Base-by-base conservation (phyloP, 202 grass and related monocot species). In the Setaria italica region DNA sequence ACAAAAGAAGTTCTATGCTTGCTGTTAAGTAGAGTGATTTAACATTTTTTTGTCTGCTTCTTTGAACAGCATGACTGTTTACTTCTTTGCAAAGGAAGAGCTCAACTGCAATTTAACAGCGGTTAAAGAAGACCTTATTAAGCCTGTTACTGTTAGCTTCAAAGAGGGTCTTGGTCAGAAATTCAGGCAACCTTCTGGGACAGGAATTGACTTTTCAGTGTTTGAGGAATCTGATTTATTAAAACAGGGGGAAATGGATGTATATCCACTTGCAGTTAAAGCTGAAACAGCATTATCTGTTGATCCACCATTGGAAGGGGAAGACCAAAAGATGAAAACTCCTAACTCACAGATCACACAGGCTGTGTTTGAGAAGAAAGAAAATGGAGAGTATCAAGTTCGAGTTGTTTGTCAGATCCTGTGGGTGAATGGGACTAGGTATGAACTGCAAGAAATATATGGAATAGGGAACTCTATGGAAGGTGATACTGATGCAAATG, bases 381-480 rank as follows among this genome's bases (percentile, higher is more conserved):
- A 93, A 72, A 91, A 91, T 73, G 87, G 89, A 43, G 85, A 82
- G 2, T 93, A 95, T 81, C 85, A 88, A 50, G 91, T 97, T 63
- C 84, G 89, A 60, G 92, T 93, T 82, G 91, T 87, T 57, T 95
- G 94, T 71, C 95, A 97, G 85, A 95, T 95, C 80, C 86, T 97
- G 67, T 97, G 95, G 92, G 91, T 97, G n/a, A 95, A 89, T 82
- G 95, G 87, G 63, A 92, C 87, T 76, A 92, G 92, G 67, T 97
- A 97, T 67, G 92, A 97, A 58, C 84, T 97, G 80, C 95, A 95
- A 81, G 95, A 97, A 89, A 97, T 97, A 79, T 97, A 97, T 78
- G 95, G 95, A 57, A 97, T 97, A 77, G 95, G 95, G 37, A 97
- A 95, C 64, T 95, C 95, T 4, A 86, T 97, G 85, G 95, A 90